Evolutionary conservation across 2,329 filamentous ascomycete genomes (phyloP).

Genomic region (Xylariaceae sp.): DNA sequence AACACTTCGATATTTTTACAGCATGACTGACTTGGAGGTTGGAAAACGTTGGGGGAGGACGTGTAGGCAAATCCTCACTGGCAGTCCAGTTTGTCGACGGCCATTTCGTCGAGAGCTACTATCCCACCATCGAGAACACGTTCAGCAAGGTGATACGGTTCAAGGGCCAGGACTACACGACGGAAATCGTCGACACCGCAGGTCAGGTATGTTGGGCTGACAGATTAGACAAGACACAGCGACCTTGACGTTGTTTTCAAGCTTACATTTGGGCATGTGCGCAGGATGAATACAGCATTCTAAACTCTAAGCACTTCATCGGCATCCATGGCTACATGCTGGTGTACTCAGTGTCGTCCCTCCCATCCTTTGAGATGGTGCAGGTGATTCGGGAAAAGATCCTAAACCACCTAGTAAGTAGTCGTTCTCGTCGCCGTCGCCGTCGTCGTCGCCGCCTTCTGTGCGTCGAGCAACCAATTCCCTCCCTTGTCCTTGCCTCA

Average conservation of each 20-base stretch:
- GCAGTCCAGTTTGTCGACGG: slow-evolving; percentile 96
- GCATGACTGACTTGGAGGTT: slow-evolving; percentile 10
- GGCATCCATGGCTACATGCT: slow-evolving; percentile 99
- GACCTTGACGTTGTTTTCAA: slow-evolving; percentile 1
- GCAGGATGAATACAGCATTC: slow-evolving; percentile 95
- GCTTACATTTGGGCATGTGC: slow-evolving; percentile 5
- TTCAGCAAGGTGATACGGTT: slow-evolving; percentile 94
- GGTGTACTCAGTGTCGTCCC: slow-evolving; percentile 93
- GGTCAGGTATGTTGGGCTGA: slow-evolving; percentile 61
- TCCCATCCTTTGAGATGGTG: slow-evolving; percentile 96
- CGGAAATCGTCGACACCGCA: slow-evolving; percentile 97
- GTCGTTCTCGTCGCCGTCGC: slow-evolving; percentile 1
- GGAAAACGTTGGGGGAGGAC: slow-evolving; percentile 4
- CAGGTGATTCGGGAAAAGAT: slow-evolving; percentile 96
- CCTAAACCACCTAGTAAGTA: slow-evolving; percentile 79
- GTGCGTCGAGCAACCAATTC: too few relatives aligned
- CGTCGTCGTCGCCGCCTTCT: background rate
- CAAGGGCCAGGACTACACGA: slow-evolving; percentile 88
- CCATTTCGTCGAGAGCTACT: slow-evolving; percentile 98
- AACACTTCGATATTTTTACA: too few relatives aligned
- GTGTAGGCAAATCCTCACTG: slow-evolving; percentile 87
- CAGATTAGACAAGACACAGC: background rate
- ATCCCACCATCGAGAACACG: slow-evolving; percentile 98
- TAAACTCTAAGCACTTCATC: slow-evolving; percentile 98
- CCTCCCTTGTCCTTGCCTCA: slow-evolving; percentile 1